Percentiles rank a stretch among this genome's conserved stretches.
Conservation (phyloP, 306 rosid genomes). For the Vicia villosa region DNA sequence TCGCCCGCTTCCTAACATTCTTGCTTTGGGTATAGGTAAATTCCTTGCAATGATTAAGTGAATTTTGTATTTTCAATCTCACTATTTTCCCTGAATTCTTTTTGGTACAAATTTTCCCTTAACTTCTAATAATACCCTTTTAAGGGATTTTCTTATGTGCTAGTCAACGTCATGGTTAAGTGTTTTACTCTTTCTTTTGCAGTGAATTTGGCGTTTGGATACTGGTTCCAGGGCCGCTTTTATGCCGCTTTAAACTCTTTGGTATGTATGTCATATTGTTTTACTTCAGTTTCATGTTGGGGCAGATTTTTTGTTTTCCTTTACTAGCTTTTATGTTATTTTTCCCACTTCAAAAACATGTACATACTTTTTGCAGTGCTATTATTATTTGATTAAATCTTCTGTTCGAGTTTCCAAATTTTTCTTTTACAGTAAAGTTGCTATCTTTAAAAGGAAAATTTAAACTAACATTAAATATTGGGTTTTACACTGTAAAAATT, state of each 20-base stretch:
- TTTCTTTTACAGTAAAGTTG: slow-evolving; percentile 1
- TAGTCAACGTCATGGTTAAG: slow-evolving; percentile 11
- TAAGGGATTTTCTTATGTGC: not conserved
- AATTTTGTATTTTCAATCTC: not conserved
- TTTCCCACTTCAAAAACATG: not conserved
- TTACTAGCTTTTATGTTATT: not conserved
- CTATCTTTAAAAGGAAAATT: slow-evolving; percentile 6
- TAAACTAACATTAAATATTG: not conserved
- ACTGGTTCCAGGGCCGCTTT: slow-evolving; percentile 69
- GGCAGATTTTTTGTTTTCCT: not conserved
- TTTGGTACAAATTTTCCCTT: not conserved
- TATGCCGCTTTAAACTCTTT: slow-evolving; percentile 75
- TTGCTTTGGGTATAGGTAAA: slow-evolving; percentile 79
- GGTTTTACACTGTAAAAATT: not conserved
- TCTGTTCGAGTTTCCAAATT: not conserved
- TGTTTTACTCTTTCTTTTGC: slow-evolving; percentile 41
- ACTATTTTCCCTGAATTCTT: not conserved
- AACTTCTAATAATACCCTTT: slow-evolving; percentile 3
- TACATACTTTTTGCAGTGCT: slow-evolving; percentile 23
- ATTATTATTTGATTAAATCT: slow-evolving; percentile 17
- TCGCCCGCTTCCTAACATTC: slow-evolving; percentile 84
- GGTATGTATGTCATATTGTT: slow-evolving; percentile 50
- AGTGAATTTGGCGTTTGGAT: slow-evolving; percentile 92
- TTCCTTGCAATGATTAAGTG: slow-evolving; percentile 24
- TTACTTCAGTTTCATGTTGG: slow-evolving; percentile 31